These are phyloP conservation scores for Limonium bicolor DNA, from an alignment of 148 eudicot species.

Conservation along the genomic window DNA sequence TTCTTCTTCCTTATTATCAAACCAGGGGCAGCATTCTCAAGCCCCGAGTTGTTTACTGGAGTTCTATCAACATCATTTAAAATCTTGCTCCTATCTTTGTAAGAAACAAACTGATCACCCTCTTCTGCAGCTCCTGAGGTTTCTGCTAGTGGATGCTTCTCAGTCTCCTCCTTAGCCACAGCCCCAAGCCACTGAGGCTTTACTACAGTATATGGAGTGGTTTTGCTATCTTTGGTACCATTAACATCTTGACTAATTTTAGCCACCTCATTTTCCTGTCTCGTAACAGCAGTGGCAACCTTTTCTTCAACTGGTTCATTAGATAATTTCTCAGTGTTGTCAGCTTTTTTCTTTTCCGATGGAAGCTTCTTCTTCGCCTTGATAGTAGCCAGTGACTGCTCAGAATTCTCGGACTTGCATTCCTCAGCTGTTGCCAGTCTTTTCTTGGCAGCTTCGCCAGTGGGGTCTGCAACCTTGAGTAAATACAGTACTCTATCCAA, in stretches of 20 bases:
- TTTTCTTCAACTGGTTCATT: constrained; percentile 16
- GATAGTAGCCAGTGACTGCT: constrained; percentile 11
- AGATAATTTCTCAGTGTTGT: constrained; percentile 14
- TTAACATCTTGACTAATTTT: constrained; percentile 16
- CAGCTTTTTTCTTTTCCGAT: constrained; percentile 13
- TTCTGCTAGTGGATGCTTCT: constrained; percentile 27
- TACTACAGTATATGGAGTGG: constrained; percentile 29
- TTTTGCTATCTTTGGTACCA: constrained; percentile 22
- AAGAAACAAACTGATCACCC: constrained; percentile 70
- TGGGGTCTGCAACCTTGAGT: constrained; percentile 87
- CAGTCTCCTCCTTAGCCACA: constrained; percentile 32
- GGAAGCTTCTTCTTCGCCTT: constrained; percentile 15
- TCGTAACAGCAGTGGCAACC: constrained; percentile 7
- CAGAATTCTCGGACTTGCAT: constrained; percentile 12
- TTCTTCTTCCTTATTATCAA: constrained; percentile 78
- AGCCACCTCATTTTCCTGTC: constrained; percentile 15
- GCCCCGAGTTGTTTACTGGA: constrained; percentile 17
- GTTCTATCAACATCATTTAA: constrained; percentile 15
- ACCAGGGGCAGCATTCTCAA: constrained; percentile 93
- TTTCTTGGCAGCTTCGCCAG: constrained; percentile 72
- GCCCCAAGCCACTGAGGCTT: constrained; percentile 99
- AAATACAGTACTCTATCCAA: constrained; percentile 73
- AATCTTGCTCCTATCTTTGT: constrained; percentile 58
- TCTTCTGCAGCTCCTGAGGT: constrained; percentile 15
- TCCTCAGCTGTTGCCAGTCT: constrained; percentile 30